A percentile compares a stretch with the other conserved stretches of the same genome.
These are phyloP conservation scores for Zygnema circumcarinatum DNA, from an alignment of 139 green algal genomes.

Conservation along the genomic window DNA sequence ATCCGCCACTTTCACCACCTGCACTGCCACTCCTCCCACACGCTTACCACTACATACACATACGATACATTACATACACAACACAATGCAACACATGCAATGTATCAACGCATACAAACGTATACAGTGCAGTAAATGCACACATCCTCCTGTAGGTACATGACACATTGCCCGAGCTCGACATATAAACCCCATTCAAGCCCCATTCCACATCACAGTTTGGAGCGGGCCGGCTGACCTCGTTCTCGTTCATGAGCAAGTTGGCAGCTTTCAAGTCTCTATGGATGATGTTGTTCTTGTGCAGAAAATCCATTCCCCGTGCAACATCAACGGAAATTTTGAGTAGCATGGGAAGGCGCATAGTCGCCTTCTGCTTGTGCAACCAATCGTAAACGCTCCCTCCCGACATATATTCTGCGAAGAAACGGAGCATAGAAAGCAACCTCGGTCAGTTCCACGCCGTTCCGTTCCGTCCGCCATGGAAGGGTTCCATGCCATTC, in stretches of 20 bases:
- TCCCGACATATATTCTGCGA: conserved; percentile 91
- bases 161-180: too few relatives aligned
- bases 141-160: too few relatives aligned
- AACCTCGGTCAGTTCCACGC: too few relatives aligned
- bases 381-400: conserved; percentile 95
- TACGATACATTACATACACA: too few relatives aligned
- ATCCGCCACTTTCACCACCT: conserved; percentile 83
- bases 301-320: conserved; percentile 97
- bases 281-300: conserved; percentile 98
- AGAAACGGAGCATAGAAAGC: background rate
- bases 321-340: conserved; percentile 85
- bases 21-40: too few relatives aligned
- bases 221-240: too few relatives aligned
- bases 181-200: too few relatives aligned
- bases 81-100: conserved; percentile 11
- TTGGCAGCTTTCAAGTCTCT: conserved; percentile 92
- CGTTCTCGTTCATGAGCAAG: conserved; percentile 95
- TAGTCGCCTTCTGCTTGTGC: conserved; percentile 66
- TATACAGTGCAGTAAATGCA: conserved; percentile 3
- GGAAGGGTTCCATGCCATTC: too few relatives aligned
- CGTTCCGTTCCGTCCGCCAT: too few relatives aligned
- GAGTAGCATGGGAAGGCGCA: conserved; percentile 76
- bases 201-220: too few relatives aligned
- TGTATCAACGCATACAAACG: background rate
- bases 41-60: background rate